Percentiles rank a stretch among this genome's conserved stretches.
Evolutionary conservation across 2,329 filamentous ascomycete genomes (phyloP).

Genomic region (Colletotrichum liaoningense): DNA sequence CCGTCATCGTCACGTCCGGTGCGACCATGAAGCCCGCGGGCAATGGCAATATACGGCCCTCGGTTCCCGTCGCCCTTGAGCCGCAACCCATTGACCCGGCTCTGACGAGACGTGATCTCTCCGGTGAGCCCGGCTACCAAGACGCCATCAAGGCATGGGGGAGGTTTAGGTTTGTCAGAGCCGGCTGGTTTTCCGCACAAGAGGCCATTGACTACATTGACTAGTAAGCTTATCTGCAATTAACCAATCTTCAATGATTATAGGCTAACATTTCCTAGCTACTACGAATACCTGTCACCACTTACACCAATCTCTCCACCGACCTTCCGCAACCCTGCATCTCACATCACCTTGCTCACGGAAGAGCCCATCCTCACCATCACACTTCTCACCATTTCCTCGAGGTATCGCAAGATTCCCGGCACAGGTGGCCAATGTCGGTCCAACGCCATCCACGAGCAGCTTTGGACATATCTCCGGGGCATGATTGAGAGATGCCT

Average conservation of each 20-base stretch:
- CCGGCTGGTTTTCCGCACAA: slow-evolving; percentile 94
- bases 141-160: slow-evolving; percentile 90
- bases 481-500: slow-evolving; percentile 96
- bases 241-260: neutral
- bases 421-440: slow-evolving; percentile 86
- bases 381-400: slow-evolving; percentile 90
- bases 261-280: slow-evolving; percentile 60
- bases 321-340: slow-evolving; percentile 85
- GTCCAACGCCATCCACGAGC: slow-evolving; percentile 92
- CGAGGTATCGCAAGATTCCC: slow-evolving; percentile 83
- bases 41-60: slow-evolving; percentile 1
- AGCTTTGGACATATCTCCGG: slow-evolving; percentile 92
- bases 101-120: slow-evolving; percentile 55
- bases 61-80: slow-evolving; percentile 40
- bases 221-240: slow-evolving; percentile 69
- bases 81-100: slow-evolving; percentile 59
- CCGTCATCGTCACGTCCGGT: slow-evolving; percentile 31
- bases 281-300: slow-evolving; percentile 91
- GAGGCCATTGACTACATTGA: slow-evolving; percentile 95
- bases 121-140: slow-evolving; percentile 66
- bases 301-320: slow-evolving; percentile 94
- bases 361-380: slow-evolving; percentile 95
- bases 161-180: slow-evolving; percentile 92
- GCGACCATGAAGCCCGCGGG: slow-evolving; percentile 29
- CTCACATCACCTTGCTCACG: slow-evolving; percentile 82